Percentiles rank a stretch among this genome's conserved stretches.
phyloP scores from a whole-genome alignment of 768 basidiomycete species.

The Russula olivacea region DNA sequence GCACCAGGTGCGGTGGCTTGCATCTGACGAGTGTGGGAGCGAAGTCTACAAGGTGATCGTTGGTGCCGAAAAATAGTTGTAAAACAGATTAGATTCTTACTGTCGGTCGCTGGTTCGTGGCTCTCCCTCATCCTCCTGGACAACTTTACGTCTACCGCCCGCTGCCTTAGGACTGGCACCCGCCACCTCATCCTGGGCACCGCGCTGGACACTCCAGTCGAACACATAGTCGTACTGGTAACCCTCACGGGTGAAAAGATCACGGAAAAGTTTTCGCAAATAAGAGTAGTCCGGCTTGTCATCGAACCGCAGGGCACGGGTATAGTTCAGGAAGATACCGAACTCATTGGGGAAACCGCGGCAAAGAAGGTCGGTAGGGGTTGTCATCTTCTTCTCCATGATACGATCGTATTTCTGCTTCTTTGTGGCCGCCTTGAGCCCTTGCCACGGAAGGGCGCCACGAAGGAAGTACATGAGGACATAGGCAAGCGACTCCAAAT shows the following conservation, averaged over 20 bases:
- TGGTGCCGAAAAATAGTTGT: conserved; percentile 18
- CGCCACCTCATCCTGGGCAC: conserved; percentile 58
- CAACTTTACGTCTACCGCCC: conserved; percentile 67
- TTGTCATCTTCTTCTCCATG: conserved; percentile 99
- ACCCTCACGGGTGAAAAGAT: conserved; percentile 93
- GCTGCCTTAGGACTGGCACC: conserved; percentile 57
- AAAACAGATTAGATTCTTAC: conserved; percentile 43
- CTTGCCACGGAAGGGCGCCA: conserved; percentile 97
- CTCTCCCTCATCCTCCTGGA: conserved; percentile 74
- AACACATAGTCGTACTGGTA: conserved; percentile 99
- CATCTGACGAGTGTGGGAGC: conserved; percentile 80
- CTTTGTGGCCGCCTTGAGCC: conserved; percentile 99
- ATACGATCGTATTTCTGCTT: conserved; percentile 99
- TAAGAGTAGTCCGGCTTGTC: conserved; percentile 99
- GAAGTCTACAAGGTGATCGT: conserved; percentile 49
- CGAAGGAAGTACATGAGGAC: conserved; percentile 99
- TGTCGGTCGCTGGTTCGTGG: conserved; percentile 77
- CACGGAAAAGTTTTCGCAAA: conserved; percentile 98
- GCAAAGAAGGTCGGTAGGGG: conserved; percentile 92
- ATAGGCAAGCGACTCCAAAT: conserved; percentile 96
- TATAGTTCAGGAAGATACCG: conserved; percentile 98
- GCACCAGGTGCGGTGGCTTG: conserved; percentile 51
- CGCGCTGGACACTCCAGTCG: conserved; percentile 92
- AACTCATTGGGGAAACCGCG: conserved; percentile 99
- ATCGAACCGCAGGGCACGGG: conserved; percentile 96